These are phyloP conservation scores for Aspergillus amoenus DNA, from an alignment of 2,329 filamentous ascomycete species.

Conservation along the genomic window DNA sequence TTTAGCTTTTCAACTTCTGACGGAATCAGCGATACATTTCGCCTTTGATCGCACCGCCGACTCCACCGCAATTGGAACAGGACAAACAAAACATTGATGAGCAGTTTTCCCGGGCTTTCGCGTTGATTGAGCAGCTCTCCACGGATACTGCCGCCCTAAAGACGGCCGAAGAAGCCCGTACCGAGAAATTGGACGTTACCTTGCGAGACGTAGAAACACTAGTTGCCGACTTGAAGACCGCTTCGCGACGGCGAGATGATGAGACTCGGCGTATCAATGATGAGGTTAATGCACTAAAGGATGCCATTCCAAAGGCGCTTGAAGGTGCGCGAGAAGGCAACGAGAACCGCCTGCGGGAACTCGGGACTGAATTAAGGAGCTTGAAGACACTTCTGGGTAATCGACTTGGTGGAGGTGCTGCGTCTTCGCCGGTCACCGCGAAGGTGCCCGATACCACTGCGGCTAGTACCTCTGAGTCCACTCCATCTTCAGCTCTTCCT, in stretches of 20 bases:
- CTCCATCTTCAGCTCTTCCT: conserved; percentile 21
- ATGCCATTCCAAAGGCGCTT: conserved; percentile 83
- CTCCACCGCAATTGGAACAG: conserved; percentile 86
- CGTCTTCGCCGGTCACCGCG: conserved; percentile 32
- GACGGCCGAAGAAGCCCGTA: conserved; percentile 78
- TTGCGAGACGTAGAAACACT: conserved; percentile 82
- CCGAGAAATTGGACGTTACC: conserved; percentile 76
- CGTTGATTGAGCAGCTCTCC: conserved; percentile 84
- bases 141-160: conserved; percentile 90
- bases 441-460: conserved; percentile 28
- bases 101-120: conserved; percentile 88
- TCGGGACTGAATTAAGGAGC: conserved; percentile 85
- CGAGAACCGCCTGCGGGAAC: conserved; percentile 77
- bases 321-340: conserved; percentile 82
- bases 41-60: conserved; percentile 88
- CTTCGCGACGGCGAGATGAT: conserved; percentile 78
- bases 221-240: conserved; percentile 75
- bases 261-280: conserved; percentile 83
- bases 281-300: conserved; percentile 78
- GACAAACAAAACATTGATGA: conserved; percentile 93
- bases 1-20: conserved; percentile 14
- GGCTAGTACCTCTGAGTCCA: conserved; percentile 19
- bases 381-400: conserved; percentile 81
- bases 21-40: conserved; percentile 74
- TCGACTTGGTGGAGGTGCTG: conserved; percentile 48